These are phyloP conservation scores for Mycosarcoma mackinlayi DNA, from an alignment of 1,284 basidiomycete genomes.

Conservation along the genomic window DNA sequence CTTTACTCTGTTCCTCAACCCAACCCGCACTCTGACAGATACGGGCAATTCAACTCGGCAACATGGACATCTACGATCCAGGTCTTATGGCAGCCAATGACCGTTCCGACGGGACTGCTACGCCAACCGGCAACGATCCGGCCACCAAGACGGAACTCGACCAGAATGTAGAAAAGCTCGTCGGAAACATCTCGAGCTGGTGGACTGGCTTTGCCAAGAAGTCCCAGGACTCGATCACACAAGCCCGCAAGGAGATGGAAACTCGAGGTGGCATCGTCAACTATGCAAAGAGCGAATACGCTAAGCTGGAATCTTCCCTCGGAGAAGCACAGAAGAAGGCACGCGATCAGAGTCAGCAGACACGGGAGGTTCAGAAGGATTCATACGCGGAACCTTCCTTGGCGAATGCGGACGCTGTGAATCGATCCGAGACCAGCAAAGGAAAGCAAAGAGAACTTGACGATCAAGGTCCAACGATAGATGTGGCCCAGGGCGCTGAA, in stretches of 20 bases:
- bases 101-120: slow-evolving; percentile 16
- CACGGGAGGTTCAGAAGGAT: background rate
- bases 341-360: slow-evolving; percentile 36
- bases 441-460: slow-evolving; percentile 42
- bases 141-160: slow-evolving; percentile 52
- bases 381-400: background rate
- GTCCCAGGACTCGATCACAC: slow-evolving; percentile 51
- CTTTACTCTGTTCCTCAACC: background rate
- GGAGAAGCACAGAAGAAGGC: slow-evolving; percentile 56
- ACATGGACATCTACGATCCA: slow-evolving; percentile 53
- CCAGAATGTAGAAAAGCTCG: slow-evolving; percentile 58
- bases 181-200: slow-evolving; percentile 61
- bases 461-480: slow-evolving; percentile 4
- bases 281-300: slow-evolving; percentile 52
- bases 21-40: background rate
- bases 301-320: slow-evolving; percentile 55
- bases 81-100: slow-evolving; percentile 18
- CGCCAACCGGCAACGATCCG: slow-evolving; percentile 9
- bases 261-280: slow-evolving; percentile 56
- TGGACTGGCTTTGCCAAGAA: slow-evolving; percentile 62
- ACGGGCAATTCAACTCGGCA: background rate
- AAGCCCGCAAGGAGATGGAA: slow-evolving; percentile 55
- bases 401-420: background rate
- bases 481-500: too few species aligned
- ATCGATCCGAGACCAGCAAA: slow-evolving; percentile 30